A percentile compares a stretch with the other conserved stretches of the same genome.
phyloP scores from a whole-genome alignment of 192 early-diverging fungal genomes.

The Coemansia sp. region DNA sequence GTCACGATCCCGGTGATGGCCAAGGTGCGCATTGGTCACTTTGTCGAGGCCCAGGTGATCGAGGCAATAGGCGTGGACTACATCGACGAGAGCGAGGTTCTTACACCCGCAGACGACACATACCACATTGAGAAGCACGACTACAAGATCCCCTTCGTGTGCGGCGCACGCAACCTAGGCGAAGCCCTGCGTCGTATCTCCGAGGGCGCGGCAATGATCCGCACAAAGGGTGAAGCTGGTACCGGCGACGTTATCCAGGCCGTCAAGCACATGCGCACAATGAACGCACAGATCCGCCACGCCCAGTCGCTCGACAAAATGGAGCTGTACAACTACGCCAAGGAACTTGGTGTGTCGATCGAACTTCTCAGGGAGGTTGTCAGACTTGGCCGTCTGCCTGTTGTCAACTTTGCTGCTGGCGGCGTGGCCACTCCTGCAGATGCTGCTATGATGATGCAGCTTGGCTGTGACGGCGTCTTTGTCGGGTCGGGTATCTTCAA shows the following conservation, averaged over 20 bases:
- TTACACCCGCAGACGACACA: slow-evolving; percentile 93
- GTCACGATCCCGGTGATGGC: slow-evolving; percentile 99
- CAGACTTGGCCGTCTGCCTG: slow-evolving; percentile 85
- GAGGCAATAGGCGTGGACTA: slow-evolving; percentile 89
- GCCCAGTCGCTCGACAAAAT: slow-evolving; percentile 82
- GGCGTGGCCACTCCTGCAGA: slow-evolving; percentile 98
- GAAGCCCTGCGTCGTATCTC: slow-evolving; percentile 95
- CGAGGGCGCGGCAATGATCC: slow-evolving; percentile 98
- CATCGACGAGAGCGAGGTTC: slow-evolving; percentile 97
- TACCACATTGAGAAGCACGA: slow-evolving; percentile 96
- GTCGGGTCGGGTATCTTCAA: slow-evolving; percentile 99
- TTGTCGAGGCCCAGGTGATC: slow-evolving; percentile 98
- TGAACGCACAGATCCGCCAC: slow-evolving; percentile 83
- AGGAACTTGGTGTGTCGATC: slow-evolving; percentile 92
- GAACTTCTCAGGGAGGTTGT: slow-evolving; percentile 88
- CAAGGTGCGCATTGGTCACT: slow-evolving; percentile 97
- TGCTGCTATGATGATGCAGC: slow-evolving; percentile 99
- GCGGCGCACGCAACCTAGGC: slow-evolving; percentile 94
- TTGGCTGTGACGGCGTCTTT: slow-evolving; percentile 98
- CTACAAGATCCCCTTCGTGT: slow-evolving; percentile 93
- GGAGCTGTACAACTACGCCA: slow-evolving; percentile 94
- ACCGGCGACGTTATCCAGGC: slow-evolving; percentile 98
- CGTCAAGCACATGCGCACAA: slow-evolving; percentile 91
- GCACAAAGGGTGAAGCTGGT: slow-evolving; percentile 98
- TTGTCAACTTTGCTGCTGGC: slow-evolving; percentile 98